A percentile compares a stretch with the other conserved stretches of the same genome.
Evolutionary conservation across 2,329 filamentous ascomycete genomes (phyloP).

Genomic region (Paecilomyces dactylethromorphus): DNA sequence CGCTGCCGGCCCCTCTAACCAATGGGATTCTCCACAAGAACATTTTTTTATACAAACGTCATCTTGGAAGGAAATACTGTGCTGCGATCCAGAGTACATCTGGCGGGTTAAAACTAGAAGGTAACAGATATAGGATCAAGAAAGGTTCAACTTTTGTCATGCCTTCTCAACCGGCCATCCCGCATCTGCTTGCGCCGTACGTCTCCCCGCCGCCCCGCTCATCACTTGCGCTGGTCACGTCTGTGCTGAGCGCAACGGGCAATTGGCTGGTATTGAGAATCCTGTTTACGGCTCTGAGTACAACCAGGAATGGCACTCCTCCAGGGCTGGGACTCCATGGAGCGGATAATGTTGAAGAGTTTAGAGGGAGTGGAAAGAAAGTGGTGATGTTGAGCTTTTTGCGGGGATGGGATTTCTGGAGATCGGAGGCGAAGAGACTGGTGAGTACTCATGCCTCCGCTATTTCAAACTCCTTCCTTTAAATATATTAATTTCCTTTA

Average conservation of each 20-base stretch:
- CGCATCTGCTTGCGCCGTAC: constrained; percentile 33
- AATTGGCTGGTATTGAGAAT: constrained; percentile 53
- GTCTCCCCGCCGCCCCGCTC: constrained; percentile 26
- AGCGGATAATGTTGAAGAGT: constrained; percentile 10
- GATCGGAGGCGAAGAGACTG: constrained; percentile 59
- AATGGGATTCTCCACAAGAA: not conserved
- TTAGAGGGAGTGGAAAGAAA: constrained; percentile 32
- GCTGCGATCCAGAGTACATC: not conserved
- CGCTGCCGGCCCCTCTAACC: not conserved
- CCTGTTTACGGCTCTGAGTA: constrained; percentile 41
- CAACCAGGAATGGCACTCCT: constrained; percentile 6
- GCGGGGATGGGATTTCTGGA: constrained; percentile 73
- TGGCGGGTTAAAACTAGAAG: not conserved
- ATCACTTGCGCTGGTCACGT: constrained; percentile 38
- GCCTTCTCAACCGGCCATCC: constrained; percentile 34
- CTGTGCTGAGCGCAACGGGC: constrained; percentile 41
- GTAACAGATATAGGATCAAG: not conserved
- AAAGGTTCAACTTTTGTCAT: constrained; percentile 12
- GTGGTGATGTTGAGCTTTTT: constrained; percentile 80
- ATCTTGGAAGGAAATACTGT: not conserved
- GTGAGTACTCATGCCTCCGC: constrained; percentile 36
- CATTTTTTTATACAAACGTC: not conserved
- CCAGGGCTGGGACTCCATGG: constrained; percentile 4
- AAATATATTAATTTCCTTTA: not conserved
- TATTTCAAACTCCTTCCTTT: no score